Base-by-base conservation (phyloP, 768 basidiomycete species). In the Rhodotorula toruloides region DNA sequence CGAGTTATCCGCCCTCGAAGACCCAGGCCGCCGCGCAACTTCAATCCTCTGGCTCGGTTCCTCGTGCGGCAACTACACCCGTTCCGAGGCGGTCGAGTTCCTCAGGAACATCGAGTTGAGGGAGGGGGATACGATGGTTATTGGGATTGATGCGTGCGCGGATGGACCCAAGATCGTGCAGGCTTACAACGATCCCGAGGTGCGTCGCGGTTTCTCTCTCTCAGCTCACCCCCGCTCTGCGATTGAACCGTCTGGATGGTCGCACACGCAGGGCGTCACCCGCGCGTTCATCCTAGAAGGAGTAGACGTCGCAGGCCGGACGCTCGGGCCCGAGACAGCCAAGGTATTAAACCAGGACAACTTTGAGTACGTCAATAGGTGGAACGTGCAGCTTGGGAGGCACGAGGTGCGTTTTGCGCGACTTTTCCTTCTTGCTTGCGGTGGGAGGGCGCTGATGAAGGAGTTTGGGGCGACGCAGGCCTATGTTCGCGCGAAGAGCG, bases 121-220 rank as follows among this genome's bases (percentile, higher is more conserved):
- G 13, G 65, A 74, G 83, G 77, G 78, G 4, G 93, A 96, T 76
- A 94, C 90, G 0, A 81, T 97, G 13, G 79, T 97, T 4, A 81
- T 99, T 16, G 93, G 93, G n/a, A 79, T 98, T 49, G 94, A 98
- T 77, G 90, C 91, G 61, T 84, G 87, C 75, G 87, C 89, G 70
- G 83, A 83, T 43, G 81, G 82, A 61, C 76, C 78, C n/a, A 79
- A 83, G 67, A 87, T 98, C 61, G 89, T 93, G 75, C 76, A 80
- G 27, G 93, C 93, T 0, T 97, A 97, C 78, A 87, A 94, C 72
- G 92, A 96, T 72, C 79, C 81, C 9, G 82, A 83, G 65, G 90
- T 65, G 39, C 39, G 60, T 54, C 32, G 11, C 14, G 19, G 16
- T 36, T n/a, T 31, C 8, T 9, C 25, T 6, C 12, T 29, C 22